Evolutionary conservation across 805 yeast genomes (phyloP).

Genomic region (Lachancea lanzarotensis): DNA sequence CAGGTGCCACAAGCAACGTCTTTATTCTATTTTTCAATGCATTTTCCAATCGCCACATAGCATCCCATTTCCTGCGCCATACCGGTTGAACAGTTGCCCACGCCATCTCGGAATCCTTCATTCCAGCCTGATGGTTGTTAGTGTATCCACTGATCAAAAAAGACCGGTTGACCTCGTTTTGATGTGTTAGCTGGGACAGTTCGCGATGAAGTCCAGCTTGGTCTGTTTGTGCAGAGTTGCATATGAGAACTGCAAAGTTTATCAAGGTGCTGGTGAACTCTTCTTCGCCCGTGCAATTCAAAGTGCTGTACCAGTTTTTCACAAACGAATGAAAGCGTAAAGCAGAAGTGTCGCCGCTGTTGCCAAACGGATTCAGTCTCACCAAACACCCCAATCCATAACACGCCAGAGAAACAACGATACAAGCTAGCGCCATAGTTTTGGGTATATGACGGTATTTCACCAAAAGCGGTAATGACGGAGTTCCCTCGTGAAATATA

Average conservation of each 20-base stretch:
- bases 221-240: conserved; percentile 19
- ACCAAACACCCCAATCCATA: conserved; percentile 53
- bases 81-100: not conserved
- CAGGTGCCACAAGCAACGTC: not conserved
- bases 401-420: conserved; percentile 45
- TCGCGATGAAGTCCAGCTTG: conserved; percentile 25
- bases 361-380: conserved; percentile 34
- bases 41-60: not conserved
- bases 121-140: conserved; percentile 13
- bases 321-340: conserved; percentile 29
- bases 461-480: conserved; percentile 49
- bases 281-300: conserved; percentile 30
- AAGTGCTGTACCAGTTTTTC: conserved; percentile 25
- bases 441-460: conserved; percentile 63
- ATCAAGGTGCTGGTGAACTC: conserved; percentile 22
- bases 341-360: conserved; percentile 9
- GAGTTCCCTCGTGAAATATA: conserved; percentile 31
- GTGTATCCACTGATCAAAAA: conserved; percentile 22
- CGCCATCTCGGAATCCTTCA: conserved; percentile 10
- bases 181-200: conserved; percentile 18
- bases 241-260: conserved; percentile 21
- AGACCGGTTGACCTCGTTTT: conserved; percentile 16
- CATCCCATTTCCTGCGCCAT: not conserved
- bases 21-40: not conserved
- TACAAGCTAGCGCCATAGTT: conserved; percentile 44